These are phyloP conservation scores for Bremia lactucae DNA, from an alignment of 352 stramenopile genomes.

Conservation along the genomic window DNA sequence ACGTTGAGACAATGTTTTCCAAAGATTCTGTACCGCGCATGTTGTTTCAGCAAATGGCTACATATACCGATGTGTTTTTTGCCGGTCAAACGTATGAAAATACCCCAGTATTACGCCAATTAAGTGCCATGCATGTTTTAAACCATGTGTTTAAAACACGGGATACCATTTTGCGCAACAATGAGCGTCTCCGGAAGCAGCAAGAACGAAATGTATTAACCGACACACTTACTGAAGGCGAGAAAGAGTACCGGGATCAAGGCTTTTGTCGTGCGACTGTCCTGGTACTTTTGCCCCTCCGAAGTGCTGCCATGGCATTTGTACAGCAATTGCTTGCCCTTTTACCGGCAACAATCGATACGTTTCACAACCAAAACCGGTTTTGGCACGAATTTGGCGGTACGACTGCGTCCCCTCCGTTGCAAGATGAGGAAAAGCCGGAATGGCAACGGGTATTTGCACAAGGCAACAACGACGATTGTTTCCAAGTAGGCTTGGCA, in stretches of 20 bases:
- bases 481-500: constrained; percentile 64
- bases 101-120: constrained; percentile 35
- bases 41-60: constrained; percentile 38
- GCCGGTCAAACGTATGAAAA: constrained; percentile 55
- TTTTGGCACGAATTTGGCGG: constrained; percentile 56
- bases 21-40: constrained; percentile 33
- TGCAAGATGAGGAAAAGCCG: constrained; percentile 28
- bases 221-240: no score
- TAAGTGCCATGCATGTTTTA: constrained; percentile 65
- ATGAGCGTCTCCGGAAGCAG: constrained; percentile 49
- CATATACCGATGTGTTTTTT: constrained; percentile 63
- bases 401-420: constrained; percentile 5
- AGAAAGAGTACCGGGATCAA: constrained; percentile 73
- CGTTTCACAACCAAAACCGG: constrained; percentile 70
- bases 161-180: constrained; percentile 60
- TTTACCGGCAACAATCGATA: constrained; percentile 39
- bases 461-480: constrained; percentile 73
- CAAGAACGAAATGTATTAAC: constrained; percentile 15
- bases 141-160: constrained; percentile 73
- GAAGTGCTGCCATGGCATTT: constrained; percentile 49
- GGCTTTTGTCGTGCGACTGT: constrained; percentile 62
- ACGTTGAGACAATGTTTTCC: constrained; percentile 23
- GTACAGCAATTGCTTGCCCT: constrained; percentile 55
- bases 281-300: constrained; percentile 57
- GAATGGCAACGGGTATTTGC: constrained; percentile 70